Percentiles rank a stretch among this genome's conserved stretches.
Evolutionary conservation across 495 filamentous ascomycete genomes (phyloP).

Genomic region (Pyrenula massariospora): DNA sequence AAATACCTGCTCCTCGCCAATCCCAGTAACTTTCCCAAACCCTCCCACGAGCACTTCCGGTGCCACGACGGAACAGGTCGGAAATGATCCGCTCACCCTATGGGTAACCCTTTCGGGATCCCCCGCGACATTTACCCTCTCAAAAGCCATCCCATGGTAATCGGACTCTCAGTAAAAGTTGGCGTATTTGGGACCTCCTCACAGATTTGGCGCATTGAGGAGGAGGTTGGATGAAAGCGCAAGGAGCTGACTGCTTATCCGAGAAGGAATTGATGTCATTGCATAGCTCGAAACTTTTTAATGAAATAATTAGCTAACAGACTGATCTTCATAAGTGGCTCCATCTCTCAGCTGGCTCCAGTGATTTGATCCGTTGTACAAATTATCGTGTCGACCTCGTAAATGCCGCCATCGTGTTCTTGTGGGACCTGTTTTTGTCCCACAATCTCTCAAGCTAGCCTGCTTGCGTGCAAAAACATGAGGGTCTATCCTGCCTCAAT

Average conservation of each 20-base stretch:
- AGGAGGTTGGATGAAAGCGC: not conserved
- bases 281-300: not conserved
- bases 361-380: not conserved
- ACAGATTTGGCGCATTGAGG: no score
- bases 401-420: not conserved
- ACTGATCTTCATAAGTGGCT: not conserved
- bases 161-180: no score
- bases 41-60: constrained; percentile 23
- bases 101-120: constrained; percentile 44
- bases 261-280: not conserved
- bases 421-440: not conserved
- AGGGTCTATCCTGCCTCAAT: no score
- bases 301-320: not conserved
- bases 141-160: constrained; percentile 30
- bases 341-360: not conserved
- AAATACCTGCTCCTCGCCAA: constrained; percentile 37
- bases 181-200: no score
- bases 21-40: constrained; percentile 46
- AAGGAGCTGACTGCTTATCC: not conserved
- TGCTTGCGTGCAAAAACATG: not conserved
- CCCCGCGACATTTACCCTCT: constrained; percentile 37
- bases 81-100: constrained; percentile 45
- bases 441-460: not conserved
- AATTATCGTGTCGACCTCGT: not conserved
- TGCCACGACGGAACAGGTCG: constrained; percentile 41